Evolutionary conservation across 2,329 filamentous ascomycete genomes (phyloP).

Genomic region (Cordyceps javanica): DNA sequence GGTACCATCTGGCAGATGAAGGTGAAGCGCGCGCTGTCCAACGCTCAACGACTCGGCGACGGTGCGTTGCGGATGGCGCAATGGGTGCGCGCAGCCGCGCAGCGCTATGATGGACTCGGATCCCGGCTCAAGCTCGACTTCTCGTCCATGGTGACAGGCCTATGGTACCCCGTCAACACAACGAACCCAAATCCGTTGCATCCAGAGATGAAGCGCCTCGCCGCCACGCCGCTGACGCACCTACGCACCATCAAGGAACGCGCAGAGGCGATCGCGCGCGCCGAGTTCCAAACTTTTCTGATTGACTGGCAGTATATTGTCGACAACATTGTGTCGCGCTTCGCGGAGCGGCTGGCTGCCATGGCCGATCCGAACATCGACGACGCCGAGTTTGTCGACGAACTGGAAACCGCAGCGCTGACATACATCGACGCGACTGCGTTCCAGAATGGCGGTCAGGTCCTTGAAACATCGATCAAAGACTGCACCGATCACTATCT

Average conservation of each 20-base stretch:
- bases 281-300: slow-evolving; percentile 20
- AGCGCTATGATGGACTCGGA: slow-evolving; percentile 41
- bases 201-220: slow-evolving; percentile 28
- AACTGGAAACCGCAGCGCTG: slow-evolving; percentile 28
- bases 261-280: slow-evolving; percentile 31
- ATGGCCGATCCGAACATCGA: slow-evolving; percentile 27
- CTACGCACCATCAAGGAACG: slow-evolving; percentile 33
- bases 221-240: slow-evolving; percentile 23
- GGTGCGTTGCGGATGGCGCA: slow-evolving; percentile 28
- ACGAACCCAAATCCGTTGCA: slow-evolving; percentile 32
- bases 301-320: slow-evolving; percentile 60
- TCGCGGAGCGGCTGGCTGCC: slow-evolving; percentile 45
- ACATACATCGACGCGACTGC: neutral
- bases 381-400: slow-evolving; percentile 24
- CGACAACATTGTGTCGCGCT: slow-evolving; percentile 60
- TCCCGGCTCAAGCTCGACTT: slow-evolving; percentile 38
- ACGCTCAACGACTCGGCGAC: slow-evolving; percentile 15
- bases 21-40: slow-evolving; percentile 21
- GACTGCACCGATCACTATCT: neutral
- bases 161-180: slow-evolving; percentile 45
- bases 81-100: slow-evolving; percentile 33
- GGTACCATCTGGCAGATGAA: slow-evolving; percentile 33
- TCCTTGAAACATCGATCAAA: neutral
- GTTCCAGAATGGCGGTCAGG: neutral
- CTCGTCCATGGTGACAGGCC: slow-evolving; percentile 44